Base-by-base conservation (phyloP, 169 alveolate genomes). In the Plasmodium falciparum region DNA sequence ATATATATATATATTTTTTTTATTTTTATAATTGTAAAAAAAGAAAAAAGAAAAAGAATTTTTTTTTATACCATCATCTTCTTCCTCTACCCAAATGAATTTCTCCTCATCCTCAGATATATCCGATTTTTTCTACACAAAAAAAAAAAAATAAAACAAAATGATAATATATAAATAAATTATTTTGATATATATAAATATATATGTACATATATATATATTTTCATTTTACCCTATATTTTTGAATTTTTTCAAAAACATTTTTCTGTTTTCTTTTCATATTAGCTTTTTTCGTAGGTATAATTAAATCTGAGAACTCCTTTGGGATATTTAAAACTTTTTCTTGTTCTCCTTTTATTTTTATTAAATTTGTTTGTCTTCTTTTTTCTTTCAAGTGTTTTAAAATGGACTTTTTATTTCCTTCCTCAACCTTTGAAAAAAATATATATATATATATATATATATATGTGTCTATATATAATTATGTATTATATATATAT, bases 31-130 rank as follows among this genome's bases (percentile, higher is more conserved):
- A 29, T 29, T 29, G 39, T 29, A 29, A 29, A 29, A 29, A 20
- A 20, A 20, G n/a, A 20, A 20, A 20, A 20, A 20, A 20, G 22
- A 29, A 29, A 29, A 29, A 29, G 1, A 4, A 29, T 29, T 29
- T 29, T 29, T 29, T 54, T 4, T 54, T 54, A 54, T 54, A 54
- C 63, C 83, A 4, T 80, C 90, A 3, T 67, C 90, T 47, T 66
- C 59, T 59, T 80, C 90, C 56, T 80, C 90, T 15, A 80, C 73
- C 90, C 90, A 80, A 17, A 80, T 80, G 45, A 80, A 80, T 72
- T 80, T 80, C 39, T 80, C 83, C 6, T 80, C 80, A 3, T 80
- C 83, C 50, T 80, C 76, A 20, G 71, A 26, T 15, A 80, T 39
- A 26, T 59, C 22, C n/a, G 78, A 20, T 26, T 56, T 54, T 80